phyloP scores from a whole-genome alignment of 208 protist genomes.

The Crithidia mellificae region DNA sequence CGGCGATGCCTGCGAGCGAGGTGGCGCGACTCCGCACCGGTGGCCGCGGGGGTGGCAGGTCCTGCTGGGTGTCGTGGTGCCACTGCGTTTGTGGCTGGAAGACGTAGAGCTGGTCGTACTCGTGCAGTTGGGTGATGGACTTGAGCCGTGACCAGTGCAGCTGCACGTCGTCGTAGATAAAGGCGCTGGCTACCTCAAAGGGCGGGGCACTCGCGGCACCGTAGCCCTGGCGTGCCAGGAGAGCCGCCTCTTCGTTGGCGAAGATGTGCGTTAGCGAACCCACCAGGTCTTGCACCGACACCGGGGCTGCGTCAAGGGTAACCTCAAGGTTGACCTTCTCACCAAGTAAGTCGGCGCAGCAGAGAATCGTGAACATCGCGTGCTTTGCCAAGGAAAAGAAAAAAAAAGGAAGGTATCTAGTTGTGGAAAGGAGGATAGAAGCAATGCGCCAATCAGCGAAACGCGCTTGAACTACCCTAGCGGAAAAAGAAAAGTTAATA shows the following conservation, averaged over 20 bases:
- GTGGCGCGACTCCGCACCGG: slow-evolving; percentile 32
- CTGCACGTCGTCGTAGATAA: slow-evolving; percentile 72
- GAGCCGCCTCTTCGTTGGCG: slow-evolving; percentile 31
- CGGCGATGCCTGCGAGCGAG: neutral
- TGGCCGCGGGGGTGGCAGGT: slow-evolving; percentile 67
- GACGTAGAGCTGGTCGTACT: slow-evolving; percentile 86
- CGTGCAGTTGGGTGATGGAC: slow-evolving; percentile 60
- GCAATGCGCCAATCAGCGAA: too few species aligned
- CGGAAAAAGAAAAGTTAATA: too few species aligned
- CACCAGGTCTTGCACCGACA: slow-evolving; percentile 44
- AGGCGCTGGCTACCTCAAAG: slow-evolving; percentile 49
- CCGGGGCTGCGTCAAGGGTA: slow-evolving; percentile 42
- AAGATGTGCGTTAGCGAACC: slow-evolving; percentile 42
- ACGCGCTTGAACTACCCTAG: too few species aligned
- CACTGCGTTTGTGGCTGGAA: slow-evolving; percentile 72
- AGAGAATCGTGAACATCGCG: slow-evolving; percentile 73
- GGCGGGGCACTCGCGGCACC: neutral
- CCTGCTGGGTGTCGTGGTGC: slow-evolving; percentile 69
- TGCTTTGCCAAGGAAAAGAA: neutral
- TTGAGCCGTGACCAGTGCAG: slow-evolving; percentile 64
- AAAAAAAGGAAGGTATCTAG: neutral
- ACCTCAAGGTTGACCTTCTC: slow-evolving; percentile 85
- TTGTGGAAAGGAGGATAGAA: too few species aligned
- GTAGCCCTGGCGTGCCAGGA: neutral
- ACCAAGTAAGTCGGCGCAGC: slow-evolving; percentile 74